Conservation (phyloP, 495 filamentous ascomycete genomes). For the Neurospora tetrasperma region DNA sequence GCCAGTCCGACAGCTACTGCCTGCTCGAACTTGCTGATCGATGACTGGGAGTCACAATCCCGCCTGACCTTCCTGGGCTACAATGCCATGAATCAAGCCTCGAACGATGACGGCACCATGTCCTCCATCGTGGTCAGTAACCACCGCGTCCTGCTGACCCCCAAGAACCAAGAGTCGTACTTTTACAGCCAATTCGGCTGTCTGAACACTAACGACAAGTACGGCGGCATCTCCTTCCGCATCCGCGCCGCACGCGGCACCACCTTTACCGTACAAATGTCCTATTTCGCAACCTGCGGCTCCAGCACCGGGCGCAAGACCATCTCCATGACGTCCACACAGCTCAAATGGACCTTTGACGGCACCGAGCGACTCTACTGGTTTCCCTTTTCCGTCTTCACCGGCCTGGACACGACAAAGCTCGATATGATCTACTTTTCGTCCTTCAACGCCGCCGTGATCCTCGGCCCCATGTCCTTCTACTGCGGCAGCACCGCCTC, state of each 20-base stretch:
- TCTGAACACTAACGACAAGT: constrained; percentile 37
- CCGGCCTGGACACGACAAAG: constrained; percentile 41
- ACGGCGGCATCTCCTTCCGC: constrained; percentile 50
- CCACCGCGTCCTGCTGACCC: constrained; percentile 42
- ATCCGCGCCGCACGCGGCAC: constrained; percentile 46
- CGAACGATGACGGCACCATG: constrained; percentile 52
- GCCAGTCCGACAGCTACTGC: constrained; percentile 18
- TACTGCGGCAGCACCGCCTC: constrained; percentile 45
- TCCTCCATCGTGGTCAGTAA: constrained; percentile 43
- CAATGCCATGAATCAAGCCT: constrained; percentile 47
- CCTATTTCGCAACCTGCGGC: constrained; percentile 31
- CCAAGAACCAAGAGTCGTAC: constrained; percentile 38
- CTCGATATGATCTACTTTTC: constrained; percentile 42
- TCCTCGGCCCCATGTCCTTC: constrained; percentile 47
- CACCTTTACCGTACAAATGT: constrained; percentile 43
- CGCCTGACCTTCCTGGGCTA: constrained; percentile 55
- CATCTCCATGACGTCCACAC: constrained; percentile 29
- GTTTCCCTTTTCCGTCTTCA: constrained; percentile 45
- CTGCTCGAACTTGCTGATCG: constrained; percentile 45
- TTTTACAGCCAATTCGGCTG: constrained; percentile 52
- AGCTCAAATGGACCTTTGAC: constrained; percentile 52
- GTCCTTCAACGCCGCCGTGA: constrained; percentile 34
- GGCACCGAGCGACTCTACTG: constrained; percentile 51
- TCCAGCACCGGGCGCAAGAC: constrained; percentile 30
- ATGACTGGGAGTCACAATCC: constrained; percentile 55